Evolutionary conservation across 2,329 filamentous ascomycete species (phyloP).

Genomic region (Dothidotthia symphoricarpi): DNA sequence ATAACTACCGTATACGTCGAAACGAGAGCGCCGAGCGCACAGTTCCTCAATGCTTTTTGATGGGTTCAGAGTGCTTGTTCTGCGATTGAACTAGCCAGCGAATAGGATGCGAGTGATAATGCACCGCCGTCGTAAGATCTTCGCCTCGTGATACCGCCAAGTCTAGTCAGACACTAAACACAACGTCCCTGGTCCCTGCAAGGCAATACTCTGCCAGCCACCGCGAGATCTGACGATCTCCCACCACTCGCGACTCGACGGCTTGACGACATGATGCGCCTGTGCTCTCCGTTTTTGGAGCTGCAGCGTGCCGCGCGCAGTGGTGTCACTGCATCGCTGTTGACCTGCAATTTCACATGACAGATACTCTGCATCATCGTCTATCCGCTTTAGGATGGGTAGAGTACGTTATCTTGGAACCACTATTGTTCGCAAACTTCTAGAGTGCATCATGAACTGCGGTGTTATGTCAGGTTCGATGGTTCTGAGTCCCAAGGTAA

Average conservation of each 20-base stretch:
- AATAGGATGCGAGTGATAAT: no score
- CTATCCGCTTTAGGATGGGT: background rate
- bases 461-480: conserved; percentile 21
- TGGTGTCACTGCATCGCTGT: background rate
- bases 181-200: conserved; percentile 12
- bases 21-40: no score
- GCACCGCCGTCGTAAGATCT: background rate
- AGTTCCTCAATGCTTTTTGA: no score
- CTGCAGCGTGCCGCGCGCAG: conserved; percentile 13
- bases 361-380: background rate
- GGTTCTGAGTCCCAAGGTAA: conserved; percentile 22
- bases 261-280: conserved; percentile 19
- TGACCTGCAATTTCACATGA: conserved; percentile 1
- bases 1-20: no score
- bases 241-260: conserved; percentile 21
- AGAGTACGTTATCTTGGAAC: no score
- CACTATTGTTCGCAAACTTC: background rate
- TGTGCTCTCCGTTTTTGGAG: conserved; percentile 10
- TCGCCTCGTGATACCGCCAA: background rate
- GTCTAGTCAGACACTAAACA: background rate
- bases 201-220: conserved; percentile 32
- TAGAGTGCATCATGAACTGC: conserved; percentile 30
- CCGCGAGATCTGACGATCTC: conserved; percentile 29
- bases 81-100: no score
- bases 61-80: background rate